phyloP scores from a whole-genome alignment of 2,329 filamentous ascomycete species.

The Aspergillus calidoustus region DNA sequence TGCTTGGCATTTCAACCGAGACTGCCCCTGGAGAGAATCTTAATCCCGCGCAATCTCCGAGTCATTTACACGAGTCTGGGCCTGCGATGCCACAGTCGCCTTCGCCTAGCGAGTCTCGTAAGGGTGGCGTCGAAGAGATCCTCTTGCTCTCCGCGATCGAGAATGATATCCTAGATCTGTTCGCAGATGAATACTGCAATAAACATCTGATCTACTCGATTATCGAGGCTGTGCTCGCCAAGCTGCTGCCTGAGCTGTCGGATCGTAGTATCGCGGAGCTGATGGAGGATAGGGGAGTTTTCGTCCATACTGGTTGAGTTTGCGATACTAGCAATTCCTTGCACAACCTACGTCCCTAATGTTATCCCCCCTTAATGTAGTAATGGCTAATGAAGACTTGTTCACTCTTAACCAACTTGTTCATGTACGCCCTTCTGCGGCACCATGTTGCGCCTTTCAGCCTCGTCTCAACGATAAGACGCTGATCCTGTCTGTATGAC shows the following conservation, averaged over 20 bases:
- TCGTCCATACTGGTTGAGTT: slow-evolving; percentile 23
- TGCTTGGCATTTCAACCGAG: slow-evolving; percentile 44
- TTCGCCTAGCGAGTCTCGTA: slow-evolving; percentile 2
- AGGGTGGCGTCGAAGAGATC: slow-evolving; percentile 45
- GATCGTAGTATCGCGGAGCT: slow-evolving; percentile 73
- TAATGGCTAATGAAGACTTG: neutral
- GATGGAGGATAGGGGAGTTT: slow-evolving; percentile 69
- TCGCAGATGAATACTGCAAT: slow-evolving; percentile 86
- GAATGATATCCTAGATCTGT: slow-evolving; percentile 69
- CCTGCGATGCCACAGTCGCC: slow-evolving; percentile 17
- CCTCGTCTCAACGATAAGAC: neutral
- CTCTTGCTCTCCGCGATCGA: slow-evolving; percentile 64
- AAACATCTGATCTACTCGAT: slow-evolving; percentile 85
- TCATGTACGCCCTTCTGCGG: neutral
- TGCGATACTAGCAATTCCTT: neutral
- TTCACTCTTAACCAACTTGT: neutral
- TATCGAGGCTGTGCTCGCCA: slow-evolving; percentile 79
- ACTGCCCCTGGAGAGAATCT: neutral
- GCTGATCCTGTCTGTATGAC: neutral
- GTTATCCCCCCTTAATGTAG: neutral
- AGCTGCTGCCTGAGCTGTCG: slow-evolving; percentile 80
- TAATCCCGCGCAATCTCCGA: neutral
- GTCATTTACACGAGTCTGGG: neutral
- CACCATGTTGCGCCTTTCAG: neutral
- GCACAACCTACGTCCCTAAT: neutral